phyloP scores from a whole-genome alignment of 257 asterid species.

The Solanum arcanum region DNA sequence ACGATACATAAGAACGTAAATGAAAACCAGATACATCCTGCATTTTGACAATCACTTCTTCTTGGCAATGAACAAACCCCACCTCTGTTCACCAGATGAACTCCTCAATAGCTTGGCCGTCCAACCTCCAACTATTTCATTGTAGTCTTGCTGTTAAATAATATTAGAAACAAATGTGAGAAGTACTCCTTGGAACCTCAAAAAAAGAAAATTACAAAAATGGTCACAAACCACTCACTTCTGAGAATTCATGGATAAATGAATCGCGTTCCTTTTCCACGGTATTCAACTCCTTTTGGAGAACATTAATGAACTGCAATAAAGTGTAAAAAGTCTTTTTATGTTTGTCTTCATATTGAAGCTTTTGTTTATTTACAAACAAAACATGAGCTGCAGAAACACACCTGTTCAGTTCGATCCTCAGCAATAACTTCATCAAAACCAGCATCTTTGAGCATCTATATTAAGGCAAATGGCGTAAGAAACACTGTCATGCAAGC shows the following conservation, averaged over 20 bases:
- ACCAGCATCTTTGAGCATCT: slow-evolving; percentile 96
- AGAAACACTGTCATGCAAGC: not conserved
- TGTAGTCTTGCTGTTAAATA: slow-evolving; percentile 31
- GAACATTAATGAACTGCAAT: slow-evolving; percentile 71
- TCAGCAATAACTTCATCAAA: slow-evolving; percentile 74
- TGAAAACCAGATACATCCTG: not conserved
- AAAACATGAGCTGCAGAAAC: not conserved
- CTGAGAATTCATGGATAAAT: slow-evolving; percentile 70
- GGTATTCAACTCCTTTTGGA: slow-evolving; percentile 53
- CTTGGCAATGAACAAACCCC: slow-evolving; percentile 91
- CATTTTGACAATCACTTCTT: slow-evolving; percentile 9
- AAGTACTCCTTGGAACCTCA: not conserved
- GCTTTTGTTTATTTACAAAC: not conserved
- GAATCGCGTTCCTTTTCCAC: slow-evolving; percentile 72
- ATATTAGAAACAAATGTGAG: not conserved
- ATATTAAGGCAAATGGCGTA: not conserved
- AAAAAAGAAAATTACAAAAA: not conserved
- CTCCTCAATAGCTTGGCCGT: slow-evolving; percentile 65
- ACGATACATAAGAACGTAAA: not conserved
- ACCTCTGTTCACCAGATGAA: slow-evolving; percentile 87
- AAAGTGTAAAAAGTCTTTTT: not conserved
- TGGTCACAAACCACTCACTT: slow-evolving; percentile 20
- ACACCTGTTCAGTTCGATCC: slow-evolving; percentile 90
- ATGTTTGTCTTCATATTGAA: not conserved
- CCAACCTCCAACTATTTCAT: slow-evolving; percentile 83